Evolutionary conservation across 2,329 filamentous ascomycete genomes (phyloP), one percentile per base, ranked within the genome.

Genomic region (Pseudocercospora musae): DNA sequence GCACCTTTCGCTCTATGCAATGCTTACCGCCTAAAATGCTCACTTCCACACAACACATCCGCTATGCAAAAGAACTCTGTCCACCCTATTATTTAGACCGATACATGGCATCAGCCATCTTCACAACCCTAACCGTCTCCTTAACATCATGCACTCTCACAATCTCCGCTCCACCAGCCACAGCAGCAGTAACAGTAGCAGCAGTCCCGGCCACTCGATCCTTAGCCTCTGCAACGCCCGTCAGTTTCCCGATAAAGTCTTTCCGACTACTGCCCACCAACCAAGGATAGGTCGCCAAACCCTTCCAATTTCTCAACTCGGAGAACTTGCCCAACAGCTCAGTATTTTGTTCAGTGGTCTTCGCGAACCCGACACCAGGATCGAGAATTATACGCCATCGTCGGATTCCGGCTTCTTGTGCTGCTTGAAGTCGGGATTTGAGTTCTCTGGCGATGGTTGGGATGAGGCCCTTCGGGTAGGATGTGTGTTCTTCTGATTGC

Each of bases 331-430:
- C 82, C 33, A 99, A 79, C 2, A 99, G 79, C 69, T 92, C 87
- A 2, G 97, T 79, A 75, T 97, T 97, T 75, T 97, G 92, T 44
- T 84, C 81, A 58, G 83, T 81, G 0, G 86, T 88, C 80, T 99
- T 99, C 60, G 95, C 92, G 74, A 99, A 99, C 0, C 95, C 95
- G 31, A 99, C 85, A 0, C 95, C 95, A 0, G 95, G 95, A 74
- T 99, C 95, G 1, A 98, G 85, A 33, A 98, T 87, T 67, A 99
- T 96, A 67, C 94, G 90, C 95, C 95, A 99, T 54, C 93, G 88
- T 3, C 91, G 84, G 48, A 99, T 85, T 0, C 95, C 95, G 0
- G 92, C 92, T 13, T 80, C 83, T 75, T 96, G 79, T n/a, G 95
- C 95, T 1, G 86, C 90, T 0, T 79, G 79, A 4, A 98, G 84